Evolutionary conservation across 345 rosid genomes (phyloP).

Genomic region (Eucalyptus grandis): DNA sequence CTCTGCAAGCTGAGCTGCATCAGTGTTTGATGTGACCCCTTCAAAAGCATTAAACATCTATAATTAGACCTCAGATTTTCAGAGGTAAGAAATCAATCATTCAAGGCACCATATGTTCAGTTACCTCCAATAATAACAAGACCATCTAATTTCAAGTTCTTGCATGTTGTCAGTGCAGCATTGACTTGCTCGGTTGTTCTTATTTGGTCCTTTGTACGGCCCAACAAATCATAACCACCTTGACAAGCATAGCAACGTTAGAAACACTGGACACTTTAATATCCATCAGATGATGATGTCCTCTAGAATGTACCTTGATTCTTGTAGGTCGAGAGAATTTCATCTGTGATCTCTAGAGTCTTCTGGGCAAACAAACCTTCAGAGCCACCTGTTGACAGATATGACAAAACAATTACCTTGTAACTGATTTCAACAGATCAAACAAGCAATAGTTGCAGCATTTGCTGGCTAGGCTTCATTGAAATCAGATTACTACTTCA

Average conservation of each 20-base stretch:
- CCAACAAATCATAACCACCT: constrained; percentile 98
- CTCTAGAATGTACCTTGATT: constrained; percentile 62
- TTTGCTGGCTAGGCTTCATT: background rate
- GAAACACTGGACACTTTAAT: background rate
- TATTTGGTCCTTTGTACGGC: constrained; percentile 96
- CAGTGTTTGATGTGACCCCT: constrained; percentile 97
- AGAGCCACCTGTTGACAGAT: constrained; percentile 61
- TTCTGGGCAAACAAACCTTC: constrained; percentile 96
- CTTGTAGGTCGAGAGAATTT: constrained; percentile 78
- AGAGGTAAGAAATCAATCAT: background rate
- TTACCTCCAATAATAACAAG: constrained; percentile 97
- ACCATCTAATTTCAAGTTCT: constrained; percentile 82
- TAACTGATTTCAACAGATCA: background rate
- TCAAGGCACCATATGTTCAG: background rate
- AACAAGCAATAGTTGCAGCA: background rate
- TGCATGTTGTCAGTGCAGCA: constrained; percentile 79
- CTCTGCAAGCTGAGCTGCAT: constrained; percentile 99
- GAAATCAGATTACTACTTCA: background rate
- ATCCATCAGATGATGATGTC: background rate
- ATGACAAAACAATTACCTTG: background rate
- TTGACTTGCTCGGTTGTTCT: constrained; percentile 94
- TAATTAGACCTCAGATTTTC: background rate
- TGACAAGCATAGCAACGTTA: background rate
- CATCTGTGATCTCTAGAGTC: constrained; percentile 77
- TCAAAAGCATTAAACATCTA: constrained; percentile 4